Evolutionary conservation across 345 rosid species (phyloP).

Genomic region (Citrus sp.): DNA sequence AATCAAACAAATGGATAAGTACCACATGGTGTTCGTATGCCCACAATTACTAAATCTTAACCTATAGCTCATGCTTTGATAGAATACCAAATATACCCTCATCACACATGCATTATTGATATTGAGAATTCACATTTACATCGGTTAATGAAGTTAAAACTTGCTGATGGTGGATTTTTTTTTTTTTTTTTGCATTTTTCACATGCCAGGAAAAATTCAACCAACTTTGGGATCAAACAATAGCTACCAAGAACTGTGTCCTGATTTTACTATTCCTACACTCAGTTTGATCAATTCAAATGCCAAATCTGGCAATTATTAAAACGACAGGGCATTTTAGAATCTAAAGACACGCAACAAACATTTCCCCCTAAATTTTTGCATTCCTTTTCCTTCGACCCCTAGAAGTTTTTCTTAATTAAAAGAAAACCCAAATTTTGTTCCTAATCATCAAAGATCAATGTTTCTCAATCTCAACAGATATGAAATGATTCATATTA

Average conservation of each 20-base stretch:
- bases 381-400: neutral
- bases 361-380: neutral
- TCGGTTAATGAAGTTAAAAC: neutral
- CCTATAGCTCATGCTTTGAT: neutral
- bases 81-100: neutral
- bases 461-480: neutral
- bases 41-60: neutral
- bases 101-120: neutral
- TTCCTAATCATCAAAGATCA: neutral
- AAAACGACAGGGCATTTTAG: neutral
- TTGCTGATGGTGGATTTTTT: neutral
- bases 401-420: neutral
- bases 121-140: neutral
- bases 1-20: neutral
- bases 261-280: neutral
- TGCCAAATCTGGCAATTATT: neutral
- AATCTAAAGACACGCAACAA: neutral
- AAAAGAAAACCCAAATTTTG: neutral
- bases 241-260: neutral
- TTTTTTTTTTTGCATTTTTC: neutral
- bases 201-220: neutral
- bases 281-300: slow-evolving; percentile 2
- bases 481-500: neutral
- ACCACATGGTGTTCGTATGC: neutral
- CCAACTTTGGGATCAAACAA: neutral